Evolutionary conservation across 1,284 basidiomycete species (phyloP), one percentile per base, ranked within the genome.

Genomic region (Takashimella tepidaria): DNA sequence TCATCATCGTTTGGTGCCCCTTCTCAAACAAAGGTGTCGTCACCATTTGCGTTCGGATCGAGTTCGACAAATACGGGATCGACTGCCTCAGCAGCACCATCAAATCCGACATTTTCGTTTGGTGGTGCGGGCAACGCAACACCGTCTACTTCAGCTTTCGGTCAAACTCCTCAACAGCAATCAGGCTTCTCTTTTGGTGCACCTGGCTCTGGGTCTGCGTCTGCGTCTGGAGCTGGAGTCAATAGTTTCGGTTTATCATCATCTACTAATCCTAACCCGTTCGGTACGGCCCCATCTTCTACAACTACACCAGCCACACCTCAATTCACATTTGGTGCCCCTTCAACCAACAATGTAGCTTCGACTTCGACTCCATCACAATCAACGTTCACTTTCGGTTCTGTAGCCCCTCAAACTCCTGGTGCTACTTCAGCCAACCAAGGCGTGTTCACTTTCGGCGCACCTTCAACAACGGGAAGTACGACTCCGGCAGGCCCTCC

Each of bases 221-320:
- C 51, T 5, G 51, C 47, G 3, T 23, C 46, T n/a, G 27, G 19
- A 19, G 37, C 45, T 11, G 50, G 49, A 11, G 58, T 53, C 24
- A 45, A 46, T 11, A 57, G 60, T 3, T 66, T 65, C 55, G 49
- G 41, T 21, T 65, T 67, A 20, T 54, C 56, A 45, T 23, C 44
- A n/a, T 12, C 53, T 3, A 51, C 44, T 22, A 51, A 53, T 27
- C 46, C 57, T 16, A 51, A 19, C 8, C 10, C 31, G 3, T 42
- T 45, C 16, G 47, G 50, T 19, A 10, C 55, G 6, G 11, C 49
- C 40, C 22, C n/a, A 12, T 19, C 43, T 20, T 20, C 52, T 5
- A 44, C 53, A 1, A 41, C 56, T n/a, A 45, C 50, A 12, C n/a
- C 51, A 10, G 21, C 58, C 4, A 24, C 57, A 2, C 13, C 51